Percentiles rank a stretch among this genome's conserved stretches.
Evolutionary conservation across 129 eudicot genomes (phyloP).

Genomic region (Centella asiatica): DNA sequence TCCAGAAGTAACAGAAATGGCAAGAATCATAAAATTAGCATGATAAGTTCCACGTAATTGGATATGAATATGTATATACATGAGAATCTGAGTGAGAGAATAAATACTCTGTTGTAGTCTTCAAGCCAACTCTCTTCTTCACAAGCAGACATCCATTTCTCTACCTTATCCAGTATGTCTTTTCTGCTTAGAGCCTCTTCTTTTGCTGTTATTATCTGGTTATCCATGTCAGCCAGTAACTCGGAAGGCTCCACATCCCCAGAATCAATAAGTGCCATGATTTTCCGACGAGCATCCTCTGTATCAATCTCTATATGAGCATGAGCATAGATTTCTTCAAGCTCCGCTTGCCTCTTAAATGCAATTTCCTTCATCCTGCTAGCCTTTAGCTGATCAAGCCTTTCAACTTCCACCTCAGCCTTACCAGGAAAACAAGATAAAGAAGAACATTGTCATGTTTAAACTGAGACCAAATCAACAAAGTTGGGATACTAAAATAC

Average conservation of each 20-base stretch:
- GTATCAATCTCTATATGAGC: conserved; percentile 88
- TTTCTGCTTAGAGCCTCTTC: conserved; percentile 91
- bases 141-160: conserved; percentile 97
- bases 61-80: background rate
- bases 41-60: background rate
- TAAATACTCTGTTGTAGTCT: conserved; percentile 78
- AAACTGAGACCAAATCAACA: background rate
- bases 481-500: conserved; percentile 20
- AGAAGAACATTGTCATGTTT: background rate
- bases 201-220: conserved; percentile 71
- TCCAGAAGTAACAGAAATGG: background rate
- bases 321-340: conserved; percentile 67
- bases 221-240: conserved; percentile 89
- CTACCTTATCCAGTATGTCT: conserved; percentile 93
- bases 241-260: conserved; percentile 88
- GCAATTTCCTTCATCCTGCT: conserved; percentile 98
- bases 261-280: conserved; percentile 70
- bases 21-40: too few species aligned
- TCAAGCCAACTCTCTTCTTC: conserved; percentile 99
- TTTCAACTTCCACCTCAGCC: conserved; percentile 93
- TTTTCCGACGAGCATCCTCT: conserved; percentile 64
- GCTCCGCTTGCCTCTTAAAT: conserved; percentile 85
- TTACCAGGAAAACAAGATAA: conserved; percentile 12
- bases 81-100: conserved; percentile 8
- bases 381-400: conserved; percentile 83